Base-by-base conservation (phyloP, 345 rosid species). In the Psidium guajava region DNA sequence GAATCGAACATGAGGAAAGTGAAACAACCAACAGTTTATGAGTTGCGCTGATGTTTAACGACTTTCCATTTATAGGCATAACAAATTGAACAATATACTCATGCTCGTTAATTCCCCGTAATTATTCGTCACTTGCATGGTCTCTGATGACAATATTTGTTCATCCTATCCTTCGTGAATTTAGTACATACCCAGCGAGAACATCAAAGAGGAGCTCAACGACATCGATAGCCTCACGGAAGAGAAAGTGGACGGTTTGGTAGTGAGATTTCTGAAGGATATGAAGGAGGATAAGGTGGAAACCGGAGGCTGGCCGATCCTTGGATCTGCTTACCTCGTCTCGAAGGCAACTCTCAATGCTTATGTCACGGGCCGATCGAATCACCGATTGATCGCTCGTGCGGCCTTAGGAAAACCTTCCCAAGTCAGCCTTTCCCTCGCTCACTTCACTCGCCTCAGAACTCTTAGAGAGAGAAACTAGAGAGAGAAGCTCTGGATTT, bases 231-330 rank as follows among this genome's bases (percentile, higher is more conserved):
- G 36, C 81, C 85, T 86, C 57, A 83, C 86, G 32, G 83, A 61
- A 40, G 83, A 89, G 83, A 86, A 82, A 58, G 58, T 89, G 15
- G 91, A 87, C 53, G 53, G 53, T 5, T 24, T 89, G 24, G 88
- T 87, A 51, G 55, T 54, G 69, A 49, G 56, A 49, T 89, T 86
- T 54, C 44, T 86, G 18, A 81, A 81, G 40, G 89, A 88, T 47
- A 82, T 51, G 24, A 89, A 88, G 85, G 86, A 83, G 49, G 87
- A 51, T 20, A 83, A 27, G 40, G 14, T 55, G n/a, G 87, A 87
- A 61, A 59, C 32, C 22, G 86, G 86, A 55, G 86, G 83, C 15
- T 85, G 87, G 89, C 90, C 90, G 6, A 13, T 24, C 49, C 1
- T 56, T 3, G 10, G 6, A 2, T 77, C 75, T 0, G 51, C 58